Base-by-base conservation (phyloP, 495 filamentous ascomycete genomes). In the Penicillium steckii region DNA sequence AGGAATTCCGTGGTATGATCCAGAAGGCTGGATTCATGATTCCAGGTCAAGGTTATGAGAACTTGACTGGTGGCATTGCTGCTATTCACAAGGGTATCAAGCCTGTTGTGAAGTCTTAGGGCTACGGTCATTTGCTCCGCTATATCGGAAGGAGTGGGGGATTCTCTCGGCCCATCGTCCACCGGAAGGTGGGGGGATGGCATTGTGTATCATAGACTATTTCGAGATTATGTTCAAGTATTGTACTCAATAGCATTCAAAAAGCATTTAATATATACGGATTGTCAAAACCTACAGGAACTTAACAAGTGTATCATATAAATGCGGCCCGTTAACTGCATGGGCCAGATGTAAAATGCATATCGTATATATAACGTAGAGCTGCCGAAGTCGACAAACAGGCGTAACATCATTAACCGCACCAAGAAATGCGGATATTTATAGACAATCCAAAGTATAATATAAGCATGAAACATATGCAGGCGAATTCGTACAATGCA, bases 31-130 rank as follows among this genome's bases (percentile, higher is more conserved):
- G 94, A 12, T 97, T 98, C 65, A 66, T 87, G 65, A 82, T 95
- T 43, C 91, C 86, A 17, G 90, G 89, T 1, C 69, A 83, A 45
- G 90, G 90, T 2, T 96, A 82, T 68, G 91, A 95, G 73, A 86
- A 97, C 67, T 64, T 98, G 64, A 97, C 87, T 0, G 85, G 87
- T 27, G 94, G 94, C 0, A 89, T 98, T 66, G 94, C 95, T 10
- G 91, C 91, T 45, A 91, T 97, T 60, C 95, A 97, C 70, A 96
- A 92, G 78, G 94, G 95, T 17, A 84, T 98, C 57, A 98, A 98
- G 78, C 91, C 91, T 3, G 52, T 89, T 54, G 40, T 38, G 37
- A 50, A 56, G 63, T 54, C 51, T 54, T 67, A 30, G 61, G 38
- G 3, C 18, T 15, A 17, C 17, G 8, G 3, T 15, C 8, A 15